Evolutionary conservation across 192 early-diverging fungal species (phyloP).

Genomic region (Coemansia javaensis): DNA sequence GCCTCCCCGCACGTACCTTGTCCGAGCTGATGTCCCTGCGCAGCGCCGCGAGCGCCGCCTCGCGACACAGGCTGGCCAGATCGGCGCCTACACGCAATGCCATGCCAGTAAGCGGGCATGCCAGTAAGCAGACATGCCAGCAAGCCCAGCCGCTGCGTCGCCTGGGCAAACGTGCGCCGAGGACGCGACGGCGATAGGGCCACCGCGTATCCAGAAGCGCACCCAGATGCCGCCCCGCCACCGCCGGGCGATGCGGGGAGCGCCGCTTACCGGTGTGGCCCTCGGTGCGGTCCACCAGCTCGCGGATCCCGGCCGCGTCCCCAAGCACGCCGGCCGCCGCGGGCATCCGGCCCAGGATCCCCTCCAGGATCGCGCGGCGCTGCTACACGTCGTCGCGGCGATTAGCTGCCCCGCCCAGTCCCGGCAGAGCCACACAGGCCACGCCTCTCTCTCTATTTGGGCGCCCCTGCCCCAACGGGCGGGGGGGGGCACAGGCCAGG

Average conservation of each 20-base stretch:
- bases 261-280: conserved; percentile 46
- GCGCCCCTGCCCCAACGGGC: too few species aligned
- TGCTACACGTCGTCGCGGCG: conserved; percentile 26
- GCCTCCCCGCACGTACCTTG: conserved; percentile 44
- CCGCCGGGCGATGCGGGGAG: too few species aligned
- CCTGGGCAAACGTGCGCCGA: background rate
- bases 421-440: too few species aligned
- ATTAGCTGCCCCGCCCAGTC: too few species aligned
- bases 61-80: conserved; percentile 76
- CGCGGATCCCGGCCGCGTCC: conserved; percentile 15
- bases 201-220: too few species aligned
- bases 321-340: conserved; percentile 43
- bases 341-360: conserved; percentile 55
- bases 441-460: too few species aligned
- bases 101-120: background rate
- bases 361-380: conserved; percentile 56
- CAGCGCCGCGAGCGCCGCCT: conserved; percentile 68
- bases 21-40: conserved; percentile 55
- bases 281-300: conserved; percentile 51
- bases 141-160: too few species aligned
- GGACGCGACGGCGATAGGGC: too few species aligned
- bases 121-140: background rate
- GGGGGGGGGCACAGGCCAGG: too few species aligned
- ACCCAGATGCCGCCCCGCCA: background rate
- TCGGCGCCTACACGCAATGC: conserved; percentile 59